These are phyloP conservation scores for Macadamia integrifolia DNA, from an alignment of 164 flowering plant genomes.

Conservation along the genomic window DNA sequence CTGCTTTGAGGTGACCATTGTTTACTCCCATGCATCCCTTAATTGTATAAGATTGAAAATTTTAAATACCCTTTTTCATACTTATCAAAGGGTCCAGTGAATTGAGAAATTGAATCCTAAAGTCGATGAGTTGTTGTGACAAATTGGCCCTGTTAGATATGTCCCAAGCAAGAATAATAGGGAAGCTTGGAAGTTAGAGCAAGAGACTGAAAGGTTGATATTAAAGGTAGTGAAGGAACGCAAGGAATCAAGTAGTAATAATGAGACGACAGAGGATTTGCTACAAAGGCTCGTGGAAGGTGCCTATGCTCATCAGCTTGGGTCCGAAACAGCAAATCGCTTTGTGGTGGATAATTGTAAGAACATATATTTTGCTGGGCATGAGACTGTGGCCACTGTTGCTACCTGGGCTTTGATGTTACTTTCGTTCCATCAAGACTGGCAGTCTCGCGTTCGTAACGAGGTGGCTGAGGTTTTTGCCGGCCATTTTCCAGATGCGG, in stretches of 20 bases:
- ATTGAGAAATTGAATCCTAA: too few species aligned
- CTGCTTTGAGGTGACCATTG: constrained; percentile 27
- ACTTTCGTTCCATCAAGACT: constrained; percentile 23
- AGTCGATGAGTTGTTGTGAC: too few species aligned
- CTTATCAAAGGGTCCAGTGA: too few species aligned
- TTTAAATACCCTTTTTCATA: too few species aligned
- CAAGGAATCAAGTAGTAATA: constrained; percentile 2
- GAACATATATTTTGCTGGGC: constrained; percentile 57
- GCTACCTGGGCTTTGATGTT: constrained; percentile 29
- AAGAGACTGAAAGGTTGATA: constrained; percentile 28
- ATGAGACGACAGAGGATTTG: constrained; percentile 26
- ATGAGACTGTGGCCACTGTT: constrained; percentile 29
- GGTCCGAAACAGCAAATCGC: constrained; percentile 15
- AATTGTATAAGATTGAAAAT: too few species aligned
- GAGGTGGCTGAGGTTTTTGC: constrained; percentile 22
- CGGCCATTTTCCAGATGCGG: constrained; percentile 7
- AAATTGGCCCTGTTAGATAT: constrained; percentile 13
- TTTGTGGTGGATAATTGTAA: constrained; percentile 66
- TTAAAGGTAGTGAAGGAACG: constrained; percentile 33
- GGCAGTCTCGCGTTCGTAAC: constrained; percentile 26
- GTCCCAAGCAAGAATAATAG: constrained; percentile 38
- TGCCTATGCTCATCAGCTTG: constrained; percentile 14
- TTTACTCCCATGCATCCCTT: neutral
- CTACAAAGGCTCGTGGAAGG: constrained; percentile 42
- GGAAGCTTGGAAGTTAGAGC: constrained; percentile 37